Evolutionary conservation across 2,329 filamentous ascomycete genomes (phyloP).

Genomic region (Claviceps sorghi): DNA sequence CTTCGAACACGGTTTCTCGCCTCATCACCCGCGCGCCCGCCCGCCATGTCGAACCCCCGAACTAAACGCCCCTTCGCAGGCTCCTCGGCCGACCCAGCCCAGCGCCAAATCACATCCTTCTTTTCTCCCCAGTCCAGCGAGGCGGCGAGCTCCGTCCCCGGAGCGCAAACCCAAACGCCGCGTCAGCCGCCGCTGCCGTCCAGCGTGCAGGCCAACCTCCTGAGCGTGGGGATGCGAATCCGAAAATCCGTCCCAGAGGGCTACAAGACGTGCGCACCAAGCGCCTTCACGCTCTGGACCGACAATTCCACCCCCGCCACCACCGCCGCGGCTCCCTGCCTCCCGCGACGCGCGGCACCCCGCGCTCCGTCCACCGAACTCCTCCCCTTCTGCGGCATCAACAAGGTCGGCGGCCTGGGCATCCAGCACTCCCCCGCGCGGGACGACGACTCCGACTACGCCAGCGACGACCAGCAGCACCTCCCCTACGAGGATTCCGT

Average conservation of each 20-base stretch:
- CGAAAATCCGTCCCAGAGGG: conserved; percentile 88
- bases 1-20: not conserved
- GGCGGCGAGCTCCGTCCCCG: conserved; percentile 14
- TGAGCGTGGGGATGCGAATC: conserved; percentile 86
- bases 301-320: conserved; percentile 13
- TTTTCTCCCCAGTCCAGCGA: conserved; percentile 28
- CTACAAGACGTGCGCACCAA: conserved; percentile 58
- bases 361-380: conserved; percentile 41
- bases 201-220: conserved; percentile 63
- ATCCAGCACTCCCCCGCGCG: conserved; percentile 34
- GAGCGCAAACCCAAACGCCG: conserved; percentile 1
- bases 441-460: conserved; percentile 9
- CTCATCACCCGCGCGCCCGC: not conserved
- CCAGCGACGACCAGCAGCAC: conserved; percentile 11
- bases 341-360: conserved; percentile 6
- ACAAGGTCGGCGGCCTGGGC: conserved; percentile 56
- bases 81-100: conserved; percentile 40
- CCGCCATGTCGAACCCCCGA: conserved; percentile 36
- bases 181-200: conserved; percentile 41
- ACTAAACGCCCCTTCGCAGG: conserved; percentile 49
- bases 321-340: not conserved
- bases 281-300: conserved; percentile 37
- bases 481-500: conserved; percentile 24
- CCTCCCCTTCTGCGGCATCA: conserved; percentile 65
- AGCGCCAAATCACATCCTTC: conserved; percentile 51